Evolutionary conservation across 1,139 yeast genomes (phyloP).

Genomic region (Blastobotrys persicus): DNA sequence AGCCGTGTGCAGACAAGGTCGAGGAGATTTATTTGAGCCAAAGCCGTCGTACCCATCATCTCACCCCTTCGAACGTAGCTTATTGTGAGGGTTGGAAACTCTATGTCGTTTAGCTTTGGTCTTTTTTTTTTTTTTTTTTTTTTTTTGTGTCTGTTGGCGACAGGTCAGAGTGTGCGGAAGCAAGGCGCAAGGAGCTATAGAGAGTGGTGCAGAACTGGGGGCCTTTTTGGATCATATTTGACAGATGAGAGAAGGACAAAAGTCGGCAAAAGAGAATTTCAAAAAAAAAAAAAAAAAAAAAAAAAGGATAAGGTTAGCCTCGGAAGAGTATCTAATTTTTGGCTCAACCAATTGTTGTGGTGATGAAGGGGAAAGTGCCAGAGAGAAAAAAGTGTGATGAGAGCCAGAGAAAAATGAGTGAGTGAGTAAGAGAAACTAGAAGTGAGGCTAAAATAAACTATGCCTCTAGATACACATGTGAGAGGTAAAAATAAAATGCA

Average conservation of each 20-base stretch:
- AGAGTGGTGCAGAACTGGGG: too few relatives aligned
- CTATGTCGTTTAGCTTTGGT: slow-evolving; percentile 6
- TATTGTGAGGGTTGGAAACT: slow-evolving; percentile 3
- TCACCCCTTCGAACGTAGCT: slow-evolving; percentile 10
- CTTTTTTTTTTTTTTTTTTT: neutral
- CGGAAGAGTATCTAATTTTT: neutral
- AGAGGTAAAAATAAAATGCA: neutral
- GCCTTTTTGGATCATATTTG: neutral
- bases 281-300: too few relatives aligned
- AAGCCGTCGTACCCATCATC: neutral
- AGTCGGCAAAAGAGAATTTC: neutral
- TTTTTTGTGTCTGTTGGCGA: neutral
- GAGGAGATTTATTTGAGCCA: neutral
- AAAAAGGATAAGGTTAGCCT: neutral
- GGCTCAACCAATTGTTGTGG: neutral
- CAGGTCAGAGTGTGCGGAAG: neutral
- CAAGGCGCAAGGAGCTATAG: too few relatives aligned
- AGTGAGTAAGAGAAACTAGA: too few relatives aligned
- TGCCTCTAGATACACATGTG: neutral
- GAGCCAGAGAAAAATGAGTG: too few relatives aligned
- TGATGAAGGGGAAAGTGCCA: neutral
- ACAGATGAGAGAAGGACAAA: neutral
- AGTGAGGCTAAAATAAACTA: neutral
- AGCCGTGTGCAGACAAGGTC: slow-evolving; percentile 1
- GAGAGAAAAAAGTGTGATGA: too few relatives aligned